Percentiles rank a stretch among this genome's conserved stretches.
Evolutionary conservation across 495 filamentous ascomycete genomes (phyloP).

Genomic region (Xylaria sp.): DNA sequence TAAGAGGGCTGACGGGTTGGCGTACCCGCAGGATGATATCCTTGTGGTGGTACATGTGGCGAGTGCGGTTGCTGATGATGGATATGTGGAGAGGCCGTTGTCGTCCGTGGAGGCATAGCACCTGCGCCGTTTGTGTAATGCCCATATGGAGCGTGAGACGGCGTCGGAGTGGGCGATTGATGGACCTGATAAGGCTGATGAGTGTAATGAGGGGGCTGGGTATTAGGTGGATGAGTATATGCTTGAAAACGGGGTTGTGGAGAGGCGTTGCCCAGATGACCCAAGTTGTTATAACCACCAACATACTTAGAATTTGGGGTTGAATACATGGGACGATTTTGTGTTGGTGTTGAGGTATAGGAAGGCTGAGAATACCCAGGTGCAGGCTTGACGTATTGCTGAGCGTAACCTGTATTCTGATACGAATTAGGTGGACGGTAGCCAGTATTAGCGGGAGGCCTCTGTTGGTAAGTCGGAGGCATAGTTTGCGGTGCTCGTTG

Average conservation of each 20-base stretch:
- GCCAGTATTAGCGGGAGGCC: constrained; percentile 39
- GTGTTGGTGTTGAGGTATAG: constrained; percentile 39
- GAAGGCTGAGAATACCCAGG: constrained; percentile 41
- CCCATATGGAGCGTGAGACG: constrained; percentile 37
- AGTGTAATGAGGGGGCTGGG: constrained; percentile 41
- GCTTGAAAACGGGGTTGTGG: constrained; percentile 39
- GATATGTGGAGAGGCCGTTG: constrained; percentile 41
- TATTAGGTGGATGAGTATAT: constrained; percentile 41
- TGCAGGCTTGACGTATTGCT: constrained; percentile 40
- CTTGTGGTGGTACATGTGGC: constrained; percentile 32
- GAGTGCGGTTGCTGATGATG: constrained; percentile 41
- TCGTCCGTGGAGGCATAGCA: constrained; percentile 34
- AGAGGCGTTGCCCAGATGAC: constrained; percentile 39
- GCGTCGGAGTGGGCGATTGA: constrained; percentile 40
- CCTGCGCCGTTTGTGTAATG: constrained; percentile 38
- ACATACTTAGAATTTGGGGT: constrained; percentile 39
- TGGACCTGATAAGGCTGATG: constrained; percentile 46
- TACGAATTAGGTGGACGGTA: constrained; percentile 38
- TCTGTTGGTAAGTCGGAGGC: constrained; percentile 39
- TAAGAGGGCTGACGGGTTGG: constrained; percentile 46
- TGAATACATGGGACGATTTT: constrained; percentile 41
- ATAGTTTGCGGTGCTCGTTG: constrained; percentile 39
- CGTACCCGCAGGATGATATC: constrained; percentile 37
- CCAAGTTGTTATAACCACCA: constrained; percentile 49
- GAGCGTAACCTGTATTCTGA: constrained; percentile 39